A percentile compares a stretch with the other conserved stretches of the same genome.
These are phyloP conservation scores for Penicillium sp. DNA, from an alignment of 2,329 filamentous ascomycete species.

Conservation along the genomic window DNA sequence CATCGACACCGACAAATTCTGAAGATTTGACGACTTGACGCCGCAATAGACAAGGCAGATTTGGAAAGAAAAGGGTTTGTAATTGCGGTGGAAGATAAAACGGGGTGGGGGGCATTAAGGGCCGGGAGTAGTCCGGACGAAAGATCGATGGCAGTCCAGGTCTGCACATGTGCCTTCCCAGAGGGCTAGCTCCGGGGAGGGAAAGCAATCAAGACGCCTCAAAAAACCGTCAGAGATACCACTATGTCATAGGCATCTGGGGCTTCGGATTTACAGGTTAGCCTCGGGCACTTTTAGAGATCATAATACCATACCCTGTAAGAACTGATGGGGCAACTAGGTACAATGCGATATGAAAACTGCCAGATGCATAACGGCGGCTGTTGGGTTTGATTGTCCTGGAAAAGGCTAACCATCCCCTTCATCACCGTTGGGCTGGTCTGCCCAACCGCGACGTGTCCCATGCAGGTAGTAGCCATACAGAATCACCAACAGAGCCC, in stretches of 20 bases:
- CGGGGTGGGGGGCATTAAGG: constrained; percentile 22
- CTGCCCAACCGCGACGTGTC: constrained; percentile 22
- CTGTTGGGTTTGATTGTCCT: constrained; percentile 13
- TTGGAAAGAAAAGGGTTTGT: constrained; percentile 25
- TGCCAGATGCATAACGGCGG: constrained; percentile 15
- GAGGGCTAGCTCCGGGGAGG: constrained; percentile 32
- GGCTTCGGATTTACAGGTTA: not conserved
- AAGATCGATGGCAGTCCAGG: constrained; percentile 30
- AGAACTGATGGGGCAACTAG: not conserved
- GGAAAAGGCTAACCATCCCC: constrained; percentile 22
- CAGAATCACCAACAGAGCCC: constrained; percentile 27
- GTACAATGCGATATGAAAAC: not conserved
- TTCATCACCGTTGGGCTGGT: constrained; percentile 20
- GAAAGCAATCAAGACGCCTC: constrained; percentile 11
- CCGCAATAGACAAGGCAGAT: constrained; percentile 40
- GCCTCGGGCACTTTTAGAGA: not conserved
- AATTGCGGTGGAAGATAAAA: constrained; percentile 27
- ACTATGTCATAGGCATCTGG: constrained; percentile 17
- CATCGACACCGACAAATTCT: constrained; percentile 27
- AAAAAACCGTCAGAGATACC: constrained; percentile 1
- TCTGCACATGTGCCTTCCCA: constrained; percentile 28
- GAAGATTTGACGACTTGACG: constrained; percentile 29
- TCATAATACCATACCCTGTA: not conserved
- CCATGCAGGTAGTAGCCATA: constrained; percentile 16
- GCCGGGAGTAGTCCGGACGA: constrained; percentile 21